phyloP scores from a whole-genome alignment of 495 filamentous ascomycete species.

The Aspergillus cavernicola region DNA sequence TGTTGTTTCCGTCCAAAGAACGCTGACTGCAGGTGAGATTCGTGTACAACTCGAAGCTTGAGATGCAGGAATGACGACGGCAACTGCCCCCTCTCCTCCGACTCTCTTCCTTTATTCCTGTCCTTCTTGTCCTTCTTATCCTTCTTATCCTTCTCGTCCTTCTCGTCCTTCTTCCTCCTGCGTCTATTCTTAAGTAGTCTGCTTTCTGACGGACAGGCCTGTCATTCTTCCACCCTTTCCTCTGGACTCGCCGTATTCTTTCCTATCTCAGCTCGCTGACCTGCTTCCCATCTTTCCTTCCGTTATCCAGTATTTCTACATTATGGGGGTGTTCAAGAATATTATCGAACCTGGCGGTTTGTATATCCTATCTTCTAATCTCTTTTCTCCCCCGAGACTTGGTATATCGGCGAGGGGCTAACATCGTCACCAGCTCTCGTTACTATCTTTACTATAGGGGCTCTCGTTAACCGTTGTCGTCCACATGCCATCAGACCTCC shows the following conservation, averaged over 20 bases:
- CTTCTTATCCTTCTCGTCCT: neutral
- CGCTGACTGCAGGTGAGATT: too few species aligned
- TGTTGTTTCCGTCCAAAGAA: too few species aligned
- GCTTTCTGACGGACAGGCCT: neutral
- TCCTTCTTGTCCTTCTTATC: neutral
- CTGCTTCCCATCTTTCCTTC: neutral
- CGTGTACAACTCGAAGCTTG: neutral
- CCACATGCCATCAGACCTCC: neutral
- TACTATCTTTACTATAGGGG: slow-evolving; percentile 19
- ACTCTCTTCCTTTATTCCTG: neutral
- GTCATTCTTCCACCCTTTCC: neutral
- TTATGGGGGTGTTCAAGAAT: slow-evolving; percentile 19
- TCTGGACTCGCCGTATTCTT: neutral
- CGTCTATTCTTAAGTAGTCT: neutral
- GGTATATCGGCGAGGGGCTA: too few species aligned
- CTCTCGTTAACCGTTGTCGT: slow-evolving; percentile 20
- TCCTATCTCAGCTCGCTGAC: neutral
- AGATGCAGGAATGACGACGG: neutral
- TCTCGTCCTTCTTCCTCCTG: too few species aligned
- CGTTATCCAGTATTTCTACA: neutral
- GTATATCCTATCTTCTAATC: neutral
- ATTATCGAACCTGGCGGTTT: slow-evolving; percentile 23
- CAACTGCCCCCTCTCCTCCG: neutral
- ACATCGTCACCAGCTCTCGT: slow-evolving; percentile 17
- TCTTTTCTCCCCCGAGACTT: neutral